Evolutionary conservation across 1,284 basidiomycete species (phyloP), one percentile per base, ranked within the genome.

Genomic region (Trichosporon inkin): DNA sequence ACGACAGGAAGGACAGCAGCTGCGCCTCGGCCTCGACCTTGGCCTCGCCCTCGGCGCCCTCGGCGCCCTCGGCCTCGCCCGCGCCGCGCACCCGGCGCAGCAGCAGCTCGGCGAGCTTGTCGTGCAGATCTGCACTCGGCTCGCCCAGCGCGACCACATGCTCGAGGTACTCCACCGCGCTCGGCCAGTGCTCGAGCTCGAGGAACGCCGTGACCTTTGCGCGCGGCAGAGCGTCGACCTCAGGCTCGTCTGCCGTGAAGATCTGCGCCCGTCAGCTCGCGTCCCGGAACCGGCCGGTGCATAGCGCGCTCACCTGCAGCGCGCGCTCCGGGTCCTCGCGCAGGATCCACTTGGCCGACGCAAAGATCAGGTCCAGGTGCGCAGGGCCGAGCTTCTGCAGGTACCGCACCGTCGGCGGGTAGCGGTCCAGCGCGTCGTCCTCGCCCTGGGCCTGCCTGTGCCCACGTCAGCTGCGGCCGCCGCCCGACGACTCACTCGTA

Each of bases 341-440:
- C 60, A 97, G 88, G 10, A 96, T 83, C 95, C 94, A 98, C 38
- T 84, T 82, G 0, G 91, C 84, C 3, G 85, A 85, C 34, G 86
- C 82, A 68, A 95, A 89, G 34, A 95, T 87, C 62, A 90, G 86
- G 20, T 87, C 80, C 35, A 93, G 68, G 70, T 94, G 83, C 64
- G 88, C 85, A 0, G 89, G 84, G 7, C 92, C 92, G 0, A 99
- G 82, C 71, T 92, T 91, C 73, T 94, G 92, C 6, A 99, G 82
- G 74, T 99, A 99, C 17, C 84, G 83, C 36, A 98, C 86, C 0
- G 91, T 92, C 1, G 92, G 92, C 16, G 82, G 81, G 32, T 96
- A 83, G 71, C 89, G 89, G 62, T 92, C 90, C 58, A 87, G 83
- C 52, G 83, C 78, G 66, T 93, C 91, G 0, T 83, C 83, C 72